These are phyloP conservation scores for Stereum hirsutum DNA, from an alignment of 1,284 basidiomycete genomes.

Conservation along the genomic window DNA sequence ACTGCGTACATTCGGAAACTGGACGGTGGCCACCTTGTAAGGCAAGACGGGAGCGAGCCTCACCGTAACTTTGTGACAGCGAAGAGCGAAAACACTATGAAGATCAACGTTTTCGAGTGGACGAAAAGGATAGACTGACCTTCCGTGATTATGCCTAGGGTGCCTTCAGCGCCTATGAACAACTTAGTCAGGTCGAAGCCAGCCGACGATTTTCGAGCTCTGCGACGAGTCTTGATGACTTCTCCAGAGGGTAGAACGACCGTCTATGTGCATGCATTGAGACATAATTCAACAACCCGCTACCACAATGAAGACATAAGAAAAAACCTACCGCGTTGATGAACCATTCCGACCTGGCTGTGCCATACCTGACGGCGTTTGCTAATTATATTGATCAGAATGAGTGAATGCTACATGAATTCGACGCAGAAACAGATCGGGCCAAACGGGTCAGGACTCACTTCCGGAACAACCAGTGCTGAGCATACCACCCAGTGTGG, in stretches of 20 bases:
- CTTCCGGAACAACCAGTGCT: slow-evolving; percentile 70
- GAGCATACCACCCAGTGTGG: slow-evolving; percentile 85
- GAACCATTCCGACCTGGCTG: slow-evolving; percentile 80
- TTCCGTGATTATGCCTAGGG: slow-evolving; percentile 87
- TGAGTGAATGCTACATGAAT: not conserved
- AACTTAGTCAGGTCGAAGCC: slow-evolving; percentile 88
- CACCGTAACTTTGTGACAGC: slow-evolving; percentile 50
- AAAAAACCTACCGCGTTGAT: slow-evolving; percentile 52
- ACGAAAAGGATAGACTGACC: not conserved
- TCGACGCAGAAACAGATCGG: not conserved
- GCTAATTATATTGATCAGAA: slow-evolving; percentile 32
- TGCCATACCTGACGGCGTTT: slow-evolving; percentile 86
- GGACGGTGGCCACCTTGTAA: slow-evolving; percentile 62
- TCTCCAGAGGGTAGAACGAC: slow-evolving; percentile 60
- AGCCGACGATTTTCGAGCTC: slow-evolving; percentile 84
- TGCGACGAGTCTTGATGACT: slow-evolving; percentile 87
- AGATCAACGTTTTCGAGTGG: not conserved
- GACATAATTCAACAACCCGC: not conserved
- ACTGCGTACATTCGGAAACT: slow-evolving; percentile 55
- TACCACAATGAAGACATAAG: not conserved
- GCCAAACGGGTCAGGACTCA: slow-evolving; percentile 15
- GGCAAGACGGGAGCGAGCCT: slow-evolving; percentile 76
- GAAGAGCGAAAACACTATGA: not conserved
- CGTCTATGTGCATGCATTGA: not conserved
- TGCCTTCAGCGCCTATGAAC: slow-evolving; percentile 30